Base-by-base conservation (phyloP, 257 asterid species). In the Verbascum thapsus region DNA sequence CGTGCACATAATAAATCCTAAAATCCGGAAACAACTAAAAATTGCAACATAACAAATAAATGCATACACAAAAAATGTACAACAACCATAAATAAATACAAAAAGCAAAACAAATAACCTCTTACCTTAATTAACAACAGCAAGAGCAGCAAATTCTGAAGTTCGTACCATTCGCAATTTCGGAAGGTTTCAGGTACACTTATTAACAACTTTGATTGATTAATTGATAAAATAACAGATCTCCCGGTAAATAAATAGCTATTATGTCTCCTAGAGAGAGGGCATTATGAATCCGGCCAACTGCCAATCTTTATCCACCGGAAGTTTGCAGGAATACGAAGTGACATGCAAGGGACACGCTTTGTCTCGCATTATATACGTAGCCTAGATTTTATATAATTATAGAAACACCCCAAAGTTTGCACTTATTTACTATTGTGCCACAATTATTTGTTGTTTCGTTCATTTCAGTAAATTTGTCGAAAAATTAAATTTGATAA, bases 171-270 rank as follows among this genome's bases (percentile, higher is more conserved):
- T 20, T 19, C 35, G 56, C 56, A 26, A 20, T 1, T n/a, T 26
- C 8, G 55, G 32, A 30, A 62, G 58, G 68, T 47, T 61, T 35
- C 17, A n/a, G 17, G 10, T 15, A 12, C 7, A 60, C 44, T n/a
- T 7, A 12, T n/a, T n/a, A n/a, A n/a, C n/a, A 8, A 37, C 9
- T 40, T 19, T 4, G 18, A 58, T 41, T 58, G 9, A 58, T 41
- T 40, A 12, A 58, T 10, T 41, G 7, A 41, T 3, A 18, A 42
- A 41, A 18, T 58, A 22, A 9, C 39, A n/a, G 41, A 40, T 3
- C 17, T 16, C 12, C 37, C 17, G 11, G 22, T 58, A 45, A 48
- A 3, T 69, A 53, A 72, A 69, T 64, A 57, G 66, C 66, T 49
- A 63, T 26, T 67, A 53, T 61, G 66, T 50, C 51, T 58, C 10